Conservation (phyloP, 2,329 filamentous ascomycete genomes). For the Clarireedia paspali region DNA sequence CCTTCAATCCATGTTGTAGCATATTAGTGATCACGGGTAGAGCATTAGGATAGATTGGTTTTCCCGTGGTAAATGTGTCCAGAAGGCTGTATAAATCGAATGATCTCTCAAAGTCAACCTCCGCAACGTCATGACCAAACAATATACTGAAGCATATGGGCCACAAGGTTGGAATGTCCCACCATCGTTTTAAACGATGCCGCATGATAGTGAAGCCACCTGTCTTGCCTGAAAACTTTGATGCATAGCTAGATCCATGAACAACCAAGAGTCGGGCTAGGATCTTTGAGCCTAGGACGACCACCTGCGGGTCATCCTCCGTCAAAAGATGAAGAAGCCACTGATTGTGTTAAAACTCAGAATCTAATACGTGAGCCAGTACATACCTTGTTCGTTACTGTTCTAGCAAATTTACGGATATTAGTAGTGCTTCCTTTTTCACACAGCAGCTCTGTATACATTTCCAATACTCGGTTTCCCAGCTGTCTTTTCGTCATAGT, state of each 20-base stretch:
- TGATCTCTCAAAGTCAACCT: constrained; percentile 62
- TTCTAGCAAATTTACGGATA: constrained; percentile 83
- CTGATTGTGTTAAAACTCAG: constrained; percentile 39
- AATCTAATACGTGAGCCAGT: not conserved
- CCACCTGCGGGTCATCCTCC: constrained; percentile 76
- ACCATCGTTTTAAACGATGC: constrained; percentile 75
- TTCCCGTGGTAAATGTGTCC: constrained; percentile 62
- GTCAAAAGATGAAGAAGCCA: constrained; percentile 89
- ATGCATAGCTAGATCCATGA: constrained; percentile 73
- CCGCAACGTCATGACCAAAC: constrained; percentile 74
- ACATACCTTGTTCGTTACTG: constrained; percentile 85
- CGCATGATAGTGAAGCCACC: constrained; percentile 85
- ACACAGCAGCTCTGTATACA: constrained; percentile 74
- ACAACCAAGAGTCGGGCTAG: constrained; percentile 75
- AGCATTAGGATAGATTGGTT: constrained; percentile 68
- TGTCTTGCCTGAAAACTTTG: constrained; percentile 83
- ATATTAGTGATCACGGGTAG: constrained; percentile 76
- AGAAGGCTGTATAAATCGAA: constrained; percentile 70
- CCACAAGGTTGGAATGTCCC: constrained; percentile 81
- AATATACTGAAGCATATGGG: constrained; percentile 80
- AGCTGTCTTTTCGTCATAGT: constrained; percentile 59
- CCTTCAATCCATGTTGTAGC: constrained; percentile 77
- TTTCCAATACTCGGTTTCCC: constrained; percentile 64
- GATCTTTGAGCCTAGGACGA: constrained; percentile 74
- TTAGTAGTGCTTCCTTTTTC: constrained; percentile 59